These are phyloP conservation scores for Trichosporon asahii DNA, from an alignment of 1,284 basidiomycete genomes.

Conservation along the genomic window DNA sequence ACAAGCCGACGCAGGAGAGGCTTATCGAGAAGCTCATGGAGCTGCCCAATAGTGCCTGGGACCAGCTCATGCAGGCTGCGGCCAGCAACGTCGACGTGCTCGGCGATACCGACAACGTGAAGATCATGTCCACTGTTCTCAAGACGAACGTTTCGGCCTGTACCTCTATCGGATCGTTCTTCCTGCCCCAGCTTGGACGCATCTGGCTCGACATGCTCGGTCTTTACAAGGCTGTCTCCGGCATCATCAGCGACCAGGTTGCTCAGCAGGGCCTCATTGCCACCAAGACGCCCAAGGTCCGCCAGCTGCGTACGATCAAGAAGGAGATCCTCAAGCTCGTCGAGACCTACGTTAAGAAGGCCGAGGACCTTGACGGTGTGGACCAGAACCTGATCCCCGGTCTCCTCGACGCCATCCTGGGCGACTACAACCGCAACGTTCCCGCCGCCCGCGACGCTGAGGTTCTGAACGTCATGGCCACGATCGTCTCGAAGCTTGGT, in stretches of 20 bases:
- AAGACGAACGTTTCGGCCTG: slow-evolving; percentile 99
- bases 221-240: slow-evolving; percentile 93
- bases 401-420: slow-evolving; percentile 91
- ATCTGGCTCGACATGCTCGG: slow-evolving; percentile 99
- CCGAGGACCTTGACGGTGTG: slow-evolving; percentile 90
- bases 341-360: slow-evolving; percentile 96
- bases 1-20: slow-evolving; percentile 94
- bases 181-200: slow-evolving; percentile 90
- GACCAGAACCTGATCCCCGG: slow-evolving; percentile 92
- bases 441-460: slow-evolving; percentile 93
- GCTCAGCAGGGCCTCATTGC: slow-evolving; percentile 82
- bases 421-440: slow-evolving; percentile 94
- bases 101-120: slow-evolving; percentile 88
- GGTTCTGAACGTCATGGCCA: slow-evolving; percentile 96
- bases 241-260: slow-evolving; percentile 94
- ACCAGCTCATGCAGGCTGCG: slow-evolving; percentile 94
- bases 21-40: slow-evolving; percentile 96
- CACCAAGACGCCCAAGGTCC: slow-evolving; percentile 95
- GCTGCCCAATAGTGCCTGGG: slow-evolving; percentile 97
- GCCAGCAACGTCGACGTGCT: slow-evolving; percentile 90
- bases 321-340: slow-evolving; percentile 97
- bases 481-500: slow-evolving; percentile 83
- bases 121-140: slow-evolving; percentile 93
- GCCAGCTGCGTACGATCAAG: slow-evolving; percentile 93
- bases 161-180: slow-evolving; percentile 94